A percentile compares a stretch with the other conserved stretches of the same genome.
phyloP scores from a whole-genome alignment of 441 rosid genomes.

The Pelargonium australe region DNA sequence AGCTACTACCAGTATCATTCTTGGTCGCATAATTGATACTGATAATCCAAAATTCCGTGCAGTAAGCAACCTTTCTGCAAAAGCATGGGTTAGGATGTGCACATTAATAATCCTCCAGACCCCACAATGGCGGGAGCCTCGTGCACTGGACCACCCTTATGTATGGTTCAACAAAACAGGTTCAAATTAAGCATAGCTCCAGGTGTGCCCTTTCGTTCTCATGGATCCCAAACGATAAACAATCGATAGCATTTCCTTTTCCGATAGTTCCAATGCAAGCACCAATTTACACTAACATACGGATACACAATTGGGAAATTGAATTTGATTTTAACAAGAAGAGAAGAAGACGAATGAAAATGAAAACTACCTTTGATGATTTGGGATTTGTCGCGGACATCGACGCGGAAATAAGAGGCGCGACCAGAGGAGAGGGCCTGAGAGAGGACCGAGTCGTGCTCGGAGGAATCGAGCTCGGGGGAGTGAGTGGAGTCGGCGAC shows the following conservation, averaged over 20 bases:
- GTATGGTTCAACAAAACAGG: background rate
- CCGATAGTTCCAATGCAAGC: background rate
- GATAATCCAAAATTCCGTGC: background rate
- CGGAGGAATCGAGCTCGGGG: conserved; percentile 40
- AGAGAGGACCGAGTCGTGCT: conserved; percentile 44
- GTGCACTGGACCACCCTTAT: too few species aligned
- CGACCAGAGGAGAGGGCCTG: conserved; percentile 56
- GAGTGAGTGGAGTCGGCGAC: conserved; percentile 60
- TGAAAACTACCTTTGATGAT: conserved; percentile 38
- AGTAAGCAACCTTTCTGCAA: too few species aligned
- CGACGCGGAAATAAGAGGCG: conserved; percentile 55
- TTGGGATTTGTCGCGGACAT: conserved; percentile 52
- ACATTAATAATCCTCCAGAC: too few species aligned
- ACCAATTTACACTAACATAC: background rate
- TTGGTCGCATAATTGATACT: background rate
- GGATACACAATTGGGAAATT: background rate
- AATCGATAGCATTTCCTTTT: background rate
- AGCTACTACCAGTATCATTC: background rate
- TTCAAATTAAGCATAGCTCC: background rate
- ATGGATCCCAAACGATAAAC: background rate
- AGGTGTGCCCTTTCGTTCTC: background rate
- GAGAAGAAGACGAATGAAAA: background rate
- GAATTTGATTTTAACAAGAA: background rate
- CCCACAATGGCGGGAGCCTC: too few species aligned
- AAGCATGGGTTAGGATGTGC: too few species aligned